Evolutionary conservation across 1,139 yeast genomes (phyloP).

Genomic region (Meyerozyma carpophila): DNA sequence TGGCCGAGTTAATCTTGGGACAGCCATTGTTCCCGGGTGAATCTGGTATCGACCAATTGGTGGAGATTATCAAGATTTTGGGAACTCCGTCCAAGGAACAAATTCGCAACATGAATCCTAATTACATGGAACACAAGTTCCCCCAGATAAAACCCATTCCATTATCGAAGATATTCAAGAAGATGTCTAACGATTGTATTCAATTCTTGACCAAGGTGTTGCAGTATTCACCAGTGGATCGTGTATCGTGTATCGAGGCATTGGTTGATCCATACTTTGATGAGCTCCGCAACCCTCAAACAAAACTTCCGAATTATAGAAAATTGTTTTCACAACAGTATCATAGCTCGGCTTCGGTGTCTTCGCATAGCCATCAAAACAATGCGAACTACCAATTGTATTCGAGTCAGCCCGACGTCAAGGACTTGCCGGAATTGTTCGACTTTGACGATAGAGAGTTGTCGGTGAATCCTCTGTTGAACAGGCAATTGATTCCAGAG

Average conservation of each 20-base stretch:
- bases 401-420: slow-evolving; percentile 36
- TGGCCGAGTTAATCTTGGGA: slow-evolving; percentile 93
- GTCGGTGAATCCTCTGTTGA: slow-evolving; percentile 32
- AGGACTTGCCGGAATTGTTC: slow-evolving; percentile 41
- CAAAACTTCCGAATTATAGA: slow-evolving; percentile 51
- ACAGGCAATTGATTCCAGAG: slow-evolving; percentile 32
- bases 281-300: slow-evolving; percentile 55
- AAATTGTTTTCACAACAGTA: slow-evolving; percentile 41
- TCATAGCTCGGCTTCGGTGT: slow-evolving; percentile 9
- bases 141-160: slow-evolving; percentile 97
- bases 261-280: slow-evolving; percentile 71
- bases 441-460: slow-evolving; percentile 48
- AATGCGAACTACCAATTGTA: slow-evolving; percentile 35
- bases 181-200: slow-evolving; percentile 55
- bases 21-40: slow-evolving; percentile 98
- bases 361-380: slow-evolving; percentile 15
- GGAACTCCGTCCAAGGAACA: slow-evolving; percentile 96
- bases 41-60: slow-evolving; percentile 94
- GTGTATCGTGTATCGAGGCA: slow-evolving; percentile 67
- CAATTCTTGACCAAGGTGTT: slow-evolving; percentile 55
- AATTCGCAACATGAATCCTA: slow-evolving; percentile 92
- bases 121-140: slow-evolving; percentile 94
- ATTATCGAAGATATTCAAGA: slow-evolving; percentile 73
- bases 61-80: slow-evolving; percentile 89
- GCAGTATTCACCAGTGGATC: slow-evolving; percentile 70